phyloP scores from a whole-genome alignment of 2,329 filamentous ascomycete genomes.

The Ramichloridium luteum region DNA sequence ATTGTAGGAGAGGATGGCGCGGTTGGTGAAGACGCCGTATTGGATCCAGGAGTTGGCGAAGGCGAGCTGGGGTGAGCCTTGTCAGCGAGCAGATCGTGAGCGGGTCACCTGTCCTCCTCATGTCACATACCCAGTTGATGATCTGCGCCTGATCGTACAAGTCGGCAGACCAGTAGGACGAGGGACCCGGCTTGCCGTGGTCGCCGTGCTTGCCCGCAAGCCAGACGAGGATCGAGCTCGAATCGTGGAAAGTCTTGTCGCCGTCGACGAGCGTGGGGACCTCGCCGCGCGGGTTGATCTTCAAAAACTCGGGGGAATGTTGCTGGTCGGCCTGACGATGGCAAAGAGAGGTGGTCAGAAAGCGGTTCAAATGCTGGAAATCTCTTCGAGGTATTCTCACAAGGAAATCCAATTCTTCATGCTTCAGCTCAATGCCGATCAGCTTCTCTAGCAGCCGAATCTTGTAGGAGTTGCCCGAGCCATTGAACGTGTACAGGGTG shows the following conservation, averaged over 20 bases:
- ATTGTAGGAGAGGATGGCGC: slow-evolving; percentile 14
- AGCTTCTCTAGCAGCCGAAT: slow-evolving; percentile 7
- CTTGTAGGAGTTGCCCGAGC: slow-evolving; percentile 11
- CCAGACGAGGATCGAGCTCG: slow-evolving; percentile 6
- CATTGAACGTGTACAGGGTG: slow-evolving; percentile 2
- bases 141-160: slow-evolving; percentile 7
- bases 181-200: neutral
- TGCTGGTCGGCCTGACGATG: slow-evolving; percentile 8
- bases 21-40: slow-evolving; percentile 11
- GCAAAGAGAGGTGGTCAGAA: too few species aligned
- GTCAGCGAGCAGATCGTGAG: too few species aligned
- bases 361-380: too few species aligned
- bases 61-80: slow-evolving; percentile 4
- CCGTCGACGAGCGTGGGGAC: slow-evolving; percentile 7
- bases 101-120: too few species aligned
- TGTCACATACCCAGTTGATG: slow-evolving; percentile 4
- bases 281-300: slow-evolving; percentile 8
- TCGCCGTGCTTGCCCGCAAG: slow-evolving; percentile 2
- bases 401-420: slow-evolving; percentile 6
- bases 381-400: too few species aligned
- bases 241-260: slow-evolving; percentile 6
- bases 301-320: slow-evolving; percentile 6
- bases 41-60: slow-evolving; percentile 7
- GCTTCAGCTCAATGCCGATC: slow-evolving; percentile 7
- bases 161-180: slow-evolving; percentile 5